Base-by-base conservation (phyloP, 768 basidiomycete species). In the Phylloporus sp. region DNA sequence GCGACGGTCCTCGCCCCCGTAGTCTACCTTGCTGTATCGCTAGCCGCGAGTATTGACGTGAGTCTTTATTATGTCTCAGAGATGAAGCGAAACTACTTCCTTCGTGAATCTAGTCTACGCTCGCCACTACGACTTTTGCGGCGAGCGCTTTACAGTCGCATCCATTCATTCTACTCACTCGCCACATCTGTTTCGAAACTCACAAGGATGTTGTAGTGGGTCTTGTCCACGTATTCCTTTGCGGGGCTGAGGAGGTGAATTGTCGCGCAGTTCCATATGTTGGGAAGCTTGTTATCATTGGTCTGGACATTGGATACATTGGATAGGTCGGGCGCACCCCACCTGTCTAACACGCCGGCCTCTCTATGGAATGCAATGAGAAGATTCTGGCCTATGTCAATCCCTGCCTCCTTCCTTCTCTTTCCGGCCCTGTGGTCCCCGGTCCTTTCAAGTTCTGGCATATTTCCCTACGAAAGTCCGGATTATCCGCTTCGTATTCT, bases 401-500 rank as follows among this genome's bases (percentile, higher is more conserved):
- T 65, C 14, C 59, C 63, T 13, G 60, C 56, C 10, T 68, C 71
- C 17, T 57, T 68, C 42, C 69, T 77, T 54, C 68, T 71, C 48
- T 57, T 69, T 32, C 66, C 65, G 21, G 52, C 59, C 23, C 51
- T 83, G n/a, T 67, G 62, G 18, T 77, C 81, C 38, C 82, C 81
- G 9, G 74, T 80, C 15, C 73, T 86, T 27, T 75, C 74, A 2
- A 75, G 77, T 59, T 82, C 80, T 29, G 62, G 80, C 14, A 48
- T 57, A 22, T 63, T 70, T 46, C 71, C 79, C 5, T 82, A 78
- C 57, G 69, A 63, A 23, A 79, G 77, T 51, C 78, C 78, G 3
- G 65, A 60, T 24, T 73, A 73, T 48, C 77, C 80, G 3, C 67
- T 88, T n/a, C 77, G 73, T 28, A 77, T 91, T 21, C 77, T 85